phyloP scores from a whole-genome alignment of 2,329 filamentous ascomycete genomes.

The Torrubiellomyces zombiae region DNA sequence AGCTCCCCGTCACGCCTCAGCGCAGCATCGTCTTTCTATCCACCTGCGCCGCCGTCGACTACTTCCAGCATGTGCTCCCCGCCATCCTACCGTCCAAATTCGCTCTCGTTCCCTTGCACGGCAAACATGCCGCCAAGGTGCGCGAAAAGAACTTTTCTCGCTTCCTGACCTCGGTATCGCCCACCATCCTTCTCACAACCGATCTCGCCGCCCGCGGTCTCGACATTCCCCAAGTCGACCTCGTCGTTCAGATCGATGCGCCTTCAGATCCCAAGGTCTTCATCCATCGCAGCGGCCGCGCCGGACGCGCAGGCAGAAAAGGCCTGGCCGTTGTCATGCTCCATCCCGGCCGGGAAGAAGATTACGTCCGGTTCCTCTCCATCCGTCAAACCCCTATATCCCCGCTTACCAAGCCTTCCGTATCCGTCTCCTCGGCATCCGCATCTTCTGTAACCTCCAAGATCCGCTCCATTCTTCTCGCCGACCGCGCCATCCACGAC shows the following conservation, averaged over 20 bases:
- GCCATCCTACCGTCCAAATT: slow-evolving; percentile 52
- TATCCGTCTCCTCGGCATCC: slow-evolving; percentile 44
- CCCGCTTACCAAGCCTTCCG: slow-evolving; percentile 37
- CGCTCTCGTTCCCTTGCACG: slow-evolving; percentile 66
- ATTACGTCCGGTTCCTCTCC: slow-evolving; percentile 75
- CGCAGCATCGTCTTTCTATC: slow-evolving; percentile 86
- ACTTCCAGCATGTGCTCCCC: slow-evolving; percentile 71
- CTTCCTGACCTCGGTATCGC: slow-evolving; percentile 58
- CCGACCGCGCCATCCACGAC: slow-evolving; percentile 51
- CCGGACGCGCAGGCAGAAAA: slow-evolving; percentile 73
- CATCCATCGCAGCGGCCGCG: slow-evolving; percentile 80
- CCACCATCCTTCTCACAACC: slow-evolving; percentile 76
- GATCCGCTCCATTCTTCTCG: slow-evolving; percentile 41
- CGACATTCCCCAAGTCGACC: slow-evolving; percentile 80
- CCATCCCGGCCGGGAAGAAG: slow-evolving; percentile 70
- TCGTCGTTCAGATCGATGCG: slow-evolving; percentile 76
- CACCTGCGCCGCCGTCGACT: slow-evolving; percentile 88
- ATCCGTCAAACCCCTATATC: slow-evolving; percentile 74
- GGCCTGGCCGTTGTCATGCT: slow-evolving; percentile 78
- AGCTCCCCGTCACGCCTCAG: slow-evolving; percentile 56
- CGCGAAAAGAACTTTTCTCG: slow-evolving; percentile 74
- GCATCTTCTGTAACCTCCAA: slow-evolving; percentile 36
- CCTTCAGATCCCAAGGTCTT: slow-evolving; percentile 84
- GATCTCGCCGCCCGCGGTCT: slow-evolving; percentile 82
- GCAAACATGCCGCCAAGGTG: slow-evolving; percentile 78